A percentile compares a stretch with the other conserved stretches of the same genome.
Evolutionary conservation across 169 alveolate species (phyloP).

Genomic region (Eimeria falciformis): DNA sequence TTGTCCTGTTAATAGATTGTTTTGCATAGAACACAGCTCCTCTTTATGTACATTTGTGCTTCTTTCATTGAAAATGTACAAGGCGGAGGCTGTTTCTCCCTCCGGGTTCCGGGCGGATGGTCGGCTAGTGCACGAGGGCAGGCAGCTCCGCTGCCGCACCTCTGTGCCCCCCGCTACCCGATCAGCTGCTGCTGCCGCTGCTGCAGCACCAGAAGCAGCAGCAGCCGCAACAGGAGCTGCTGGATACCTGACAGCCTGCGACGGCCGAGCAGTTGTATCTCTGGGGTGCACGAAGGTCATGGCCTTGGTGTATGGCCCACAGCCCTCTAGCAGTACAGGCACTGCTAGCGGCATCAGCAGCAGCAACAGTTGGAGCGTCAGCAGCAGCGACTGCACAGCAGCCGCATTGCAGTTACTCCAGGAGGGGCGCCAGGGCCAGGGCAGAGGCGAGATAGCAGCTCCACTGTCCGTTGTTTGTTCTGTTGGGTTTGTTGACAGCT

Average conservation of each 20-base stretch:
- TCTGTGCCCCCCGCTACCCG: background rate
- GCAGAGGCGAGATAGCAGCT: background rate
- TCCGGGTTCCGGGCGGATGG: constrained; percentile 22
- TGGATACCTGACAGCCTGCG: background rate
- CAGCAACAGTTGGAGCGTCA: constrained; percentile 32
- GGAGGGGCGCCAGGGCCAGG: constrained; percentile 1
- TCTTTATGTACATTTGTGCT: too few relatives aligned
- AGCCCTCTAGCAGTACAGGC: constrained; percentile 3
- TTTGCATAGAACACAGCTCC: too few relatives aligned
- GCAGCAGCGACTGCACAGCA: background rate
- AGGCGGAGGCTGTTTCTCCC: constrained; percentile 21
- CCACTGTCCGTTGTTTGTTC: constrained; percentile 1
- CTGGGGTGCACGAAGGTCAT: constrained; percentile 4
- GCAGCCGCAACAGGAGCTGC: background rate
- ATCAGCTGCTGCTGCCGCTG: background rate
- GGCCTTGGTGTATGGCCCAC: constrained; percentile 20
- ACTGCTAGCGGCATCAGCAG: background rate
- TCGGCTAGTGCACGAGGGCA: constrained; percentile 19
- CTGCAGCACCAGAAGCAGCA: background rate
- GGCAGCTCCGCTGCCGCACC: constrained; percentile 39
- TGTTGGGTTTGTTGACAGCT: constrained; percentile 12
- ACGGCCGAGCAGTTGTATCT: constrained; percentile 28
- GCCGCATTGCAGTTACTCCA: background rate
- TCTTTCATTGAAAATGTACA: background rate
- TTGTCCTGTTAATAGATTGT: background rate